phyloP scores from a whole-genome alignment of 768 basidiomycete genomes.

The Kondoa subrosea region DNA sequence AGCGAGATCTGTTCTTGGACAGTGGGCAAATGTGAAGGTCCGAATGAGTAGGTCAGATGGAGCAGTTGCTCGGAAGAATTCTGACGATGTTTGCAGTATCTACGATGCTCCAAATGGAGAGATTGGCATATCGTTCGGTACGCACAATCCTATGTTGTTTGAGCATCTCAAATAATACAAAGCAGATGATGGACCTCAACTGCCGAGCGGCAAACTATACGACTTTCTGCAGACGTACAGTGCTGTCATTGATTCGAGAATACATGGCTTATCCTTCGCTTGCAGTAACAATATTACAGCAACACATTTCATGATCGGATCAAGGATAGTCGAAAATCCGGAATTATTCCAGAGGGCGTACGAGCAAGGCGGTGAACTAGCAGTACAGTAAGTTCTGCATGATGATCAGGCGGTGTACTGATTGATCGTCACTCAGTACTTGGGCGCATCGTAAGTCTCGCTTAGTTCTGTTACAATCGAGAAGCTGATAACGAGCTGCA shows the following conservation, averaged over 20 bases:
- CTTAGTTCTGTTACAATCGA: too few relatives aligned
- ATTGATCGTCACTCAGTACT: conserved; percentile 3
- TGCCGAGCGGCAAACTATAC: conserved; percentile 39
- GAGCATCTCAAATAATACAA: too few relatives aligned
- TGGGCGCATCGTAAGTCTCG: too few relatives aligned
- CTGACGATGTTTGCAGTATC: conserved; percentile 26
- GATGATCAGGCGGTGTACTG: conserved; percentile 19
- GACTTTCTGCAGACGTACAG: conserved; percentile 48
- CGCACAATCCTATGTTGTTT: too few relatives aligned
- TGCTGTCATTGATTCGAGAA: too few relatives aligned
- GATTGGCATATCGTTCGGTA: conserved; percentile 40
- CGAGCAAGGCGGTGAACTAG: conserved; percentile 31
- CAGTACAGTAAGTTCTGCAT: conserved; percentile 30
- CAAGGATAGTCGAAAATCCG: conserved; percentile 48
- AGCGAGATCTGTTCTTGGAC: conserved; percentile 20
- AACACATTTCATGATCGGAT: conserved; percentile 81
- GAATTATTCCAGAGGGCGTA: conserved; percentile 44
- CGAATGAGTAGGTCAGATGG: not conserved
- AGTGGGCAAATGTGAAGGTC: not conserved
- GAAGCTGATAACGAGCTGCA: too few relatives aligned
- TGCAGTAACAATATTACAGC: conserved; percentile 52
- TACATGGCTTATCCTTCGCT: too few relatives aligned
- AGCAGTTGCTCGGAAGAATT: not conserved
- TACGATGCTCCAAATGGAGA: conserved; percentile 60
- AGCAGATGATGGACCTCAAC: conserved; percentile 67